Percentiles rank a stretch among this genome's conserved stretches.
Evolutionary conservation across 2,329 filamentous ascomycete species (phyloP).

Genomic region (Talaromyces sp.): DNA sequence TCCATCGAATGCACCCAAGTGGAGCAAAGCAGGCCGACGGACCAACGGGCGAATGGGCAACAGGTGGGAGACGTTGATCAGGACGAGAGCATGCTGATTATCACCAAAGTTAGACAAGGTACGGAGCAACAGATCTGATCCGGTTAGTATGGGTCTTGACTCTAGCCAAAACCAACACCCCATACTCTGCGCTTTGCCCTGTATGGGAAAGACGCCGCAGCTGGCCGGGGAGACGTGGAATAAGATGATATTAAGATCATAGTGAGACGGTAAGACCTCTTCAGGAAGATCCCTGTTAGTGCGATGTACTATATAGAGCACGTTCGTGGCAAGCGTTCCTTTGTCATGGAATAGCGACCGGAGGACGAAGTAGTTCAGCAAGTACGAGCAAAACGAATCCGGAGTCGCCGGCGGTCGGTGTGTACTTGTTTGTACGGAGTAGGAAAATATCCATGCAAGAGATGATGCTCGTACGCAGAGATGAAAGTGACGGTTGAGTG

Average conservation of each 20-base stretch:
- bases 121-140: constrained; percentile 6
- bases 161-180: neutral
- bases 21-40: neutral
- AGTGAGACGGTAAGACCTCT: constrained; percentile 2
- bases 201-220: constrained; percentile 15
- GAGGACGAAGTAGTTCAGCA: neutral
- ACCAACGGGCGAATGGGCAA: neutral
- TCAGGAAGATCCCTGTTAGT: constrained; percentile 6
- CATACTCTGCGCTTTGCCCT: constrained; percentile 7
- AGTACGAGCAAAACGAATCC: neutral
- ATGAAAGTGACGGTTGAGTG: neutral
- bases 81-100: neutral
- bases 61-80: neutral
- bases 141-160: constrained; percentile 9
- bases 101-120: neutral
- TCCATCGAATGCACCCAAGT: constrained; percentile 4
- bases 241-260: neutral
- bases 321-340: constrained; percentile 4
- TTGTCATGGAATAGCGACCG: neutral
- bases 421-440: neutral
- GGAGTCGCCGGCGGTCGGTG: neutral
- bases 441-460: neutral
- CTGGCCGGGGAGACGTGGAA: neutral
- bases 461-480: neutral
- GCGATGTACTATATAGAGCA: neutral